These are phyloP conservation scores for Clarireedia paspali DNA, from an alignment of 2,329 filamentous ascomycete species.

Conservation along the genomic window DNA sequence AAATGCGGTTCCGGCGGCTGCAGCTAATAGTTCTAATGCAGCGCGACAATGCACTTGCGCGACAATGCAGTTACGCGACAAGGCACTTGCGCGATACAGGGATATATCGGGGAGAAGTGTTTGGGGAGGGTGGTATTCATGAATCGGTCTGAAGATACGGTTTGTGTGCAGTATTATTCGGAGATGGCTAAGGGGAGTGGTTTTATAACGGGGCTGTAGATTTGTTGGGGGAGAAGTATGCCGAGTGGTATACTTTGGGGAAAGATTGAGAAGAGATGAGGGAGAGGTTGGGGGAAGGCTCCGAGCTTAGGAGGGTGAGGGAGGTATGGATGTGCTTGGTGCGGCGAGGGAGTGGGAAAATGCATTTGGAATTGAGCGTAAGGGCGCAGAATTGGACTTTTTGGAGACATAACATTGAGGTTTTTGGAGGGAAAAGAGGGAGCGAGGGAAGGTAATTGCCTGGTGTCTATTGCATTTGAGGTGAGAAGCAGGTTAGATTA, in stretches of 20 bases:
- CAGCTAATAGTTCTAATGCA: slow-evolving; percentile 42
- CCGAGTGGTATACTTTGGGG: slow-evolving; percentile 39
- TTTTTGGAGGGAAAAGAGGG: slow-evolving; percentile 30
- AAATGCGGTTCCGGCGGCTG: slow-evolving; percentile 39
- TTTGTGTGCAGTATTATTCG: slow-evolving; percentile 38
- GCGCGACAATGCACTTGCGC: slow-evolving; percentile 29
- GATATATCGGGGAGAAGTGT: slow-evolving; percentile 31
- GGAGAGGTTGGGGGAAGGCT: slow-evolving; percentile 31
- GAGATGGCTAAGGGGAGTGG: slow-evolving; percentile 29
- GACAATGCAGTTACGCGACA: slow-evolving; percentile 29
- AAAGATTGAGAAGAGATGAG: slow-evolving; percentile 30
- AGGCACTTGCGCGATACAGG: slow-evolving; percentile 30
- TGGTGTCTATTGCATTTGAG: slow-evolving; percentile 33
- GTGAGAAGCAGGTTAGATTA: slow-evolving; percentile 12
- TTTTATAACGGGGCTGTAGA: slow-evolving; percentile 19
- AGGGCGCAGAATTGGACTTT: slow-evolving; percentile 23
- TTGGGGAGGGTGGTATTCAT: slow-evolving; percentile 33
- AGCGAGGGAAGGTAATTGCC: slow-evolving; percentile 31
- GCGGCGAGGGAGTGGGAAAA: slow-evolving; percentile 35
- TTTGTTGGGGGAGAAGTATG: slow-evolving; percentile 33
- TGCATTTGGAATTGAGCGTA: slow-evolving; percentile 29
- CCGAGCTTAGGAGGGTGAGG: slow-evolving; percentile 13
- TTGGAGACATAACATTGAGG: slow-evolving; percentile 28
- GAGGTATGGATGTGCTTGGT: slow-evolving; percentile 29
- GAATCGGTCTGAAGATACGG: slow-evolving; percentile 22